Base-by-base conservation (phyloP, 768 basidiomycete genomes). In the Suillus paluster region DNA sequence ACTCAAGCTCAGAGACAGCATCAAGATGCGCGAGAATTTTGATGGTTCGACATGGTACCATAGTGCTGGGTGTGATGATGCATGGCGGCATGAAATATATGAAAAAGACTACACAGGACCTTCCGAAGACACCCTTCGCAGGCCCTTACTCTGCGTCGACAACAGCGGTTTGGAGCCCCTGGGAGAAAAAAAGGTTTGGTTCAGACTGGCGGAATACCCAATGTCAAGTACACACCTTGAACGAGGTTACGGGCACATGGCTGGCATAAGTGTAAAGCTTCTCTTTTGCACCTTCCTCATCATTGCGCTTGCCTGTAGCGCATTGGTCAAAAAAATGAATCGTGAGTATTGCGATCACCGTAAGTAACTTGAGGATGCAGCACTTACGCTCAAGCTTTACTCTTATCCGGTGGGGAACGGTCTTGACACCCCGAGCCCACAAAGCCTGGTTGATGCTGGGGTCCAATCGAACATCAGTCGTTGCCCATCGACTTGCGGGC, bases 231-330 rank as follows among this genome's bases (percentile, higher is more conserved):
- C 88, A 63, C 61, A 90, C 95, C 90, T 97, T 96, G 90, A 94
- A 95, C 49, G 88, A 79, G 9, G 77, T 71, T 49, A 94, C 92
- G 50, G 87, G 82, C 60, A 97, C 89, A 73, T 92, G 85, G 62
- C 86, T 86, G 66, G 92, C 95, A 75, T 95, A 94, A 34, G 93
- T 96, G 84, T 81, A 98, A 60, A 97, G 90, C 83, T 96, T 97
- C 85, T 97, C 96, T 83, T 96, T 97, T 62, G 97, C 97, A 71
- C 90, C 91, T 84, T 99, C 97, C 70, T 98, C 96, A 79, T 99
- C 97, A 78, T 99, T 99, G 72, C 97, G 92, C 83, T 96, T 97
- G 71, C 97, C 92, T 95, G 69, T 38, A 17, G 63, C 61, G 30
- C 30, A 30, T 30, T n/a, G n/a, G n/a, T 30, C 30, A 6, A 3